phyloP scores from a whole-genome alignment of 441 rosid species.

The Adansonia rubrostipa region DNA sequence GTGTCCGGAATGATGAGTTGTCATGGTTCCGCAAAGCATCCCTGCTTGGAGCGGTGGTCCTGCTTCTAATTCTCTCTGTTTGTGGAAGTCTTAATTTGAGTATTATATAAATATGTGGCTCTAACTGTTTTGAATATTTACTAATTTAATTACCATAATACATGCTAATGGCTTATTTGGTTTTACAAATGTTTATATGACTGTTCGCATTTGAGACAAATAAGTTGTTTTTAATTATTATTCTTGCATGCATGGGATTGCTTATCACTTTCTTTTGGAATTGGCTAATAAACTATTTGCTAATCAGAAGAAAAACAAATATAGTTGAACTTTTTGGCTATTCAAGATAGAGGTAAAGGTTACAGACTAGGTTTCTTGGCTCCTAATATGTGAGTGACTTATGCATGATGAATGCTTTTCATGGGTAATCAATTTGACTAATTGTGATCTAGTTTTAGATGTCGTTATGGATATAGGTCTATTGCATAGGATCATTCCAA shows the following conservation, averaged over 20 bases:
- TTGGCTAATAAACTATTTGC: background rate
- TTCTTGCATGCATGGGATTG: too few relatives aligned
- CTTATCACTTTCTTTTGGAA: too few relatives aligned
- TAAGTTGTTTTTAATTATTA: too few relatives aligned
- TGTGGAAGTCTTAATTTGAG: constrained; percentile 13
- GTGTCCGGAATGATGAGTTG: constrained; percentile 78
- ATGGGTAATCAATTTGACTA: constrained; percentile 11
- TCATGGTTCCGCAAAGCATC: constrained; percentile 96
- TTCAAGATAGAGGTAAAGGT: background rate
- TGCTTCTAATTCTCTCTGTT: constrained; percentile 25
- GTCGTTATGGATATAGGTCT: constrained; percentile 14
- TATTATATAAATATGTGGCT: constrained; percentile 9
- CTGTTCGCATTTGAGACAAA: too few relatives aligned
- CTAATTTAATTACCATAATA: background rate
- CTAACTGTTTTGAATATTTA: background rate
- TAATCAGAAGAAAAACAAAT: background rate
- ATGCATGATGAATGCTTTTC: constrained; percentile 5
- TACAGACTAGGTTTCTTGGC: background rate
- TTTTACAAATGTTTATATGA: too few relatives aligned
- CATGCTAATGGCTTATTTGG: too few relatives aligned
- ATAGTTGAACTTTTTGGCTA: constrained; percentile 6
- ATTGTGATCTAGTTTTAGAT: background rate
- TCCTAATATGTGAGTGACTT: background rate
- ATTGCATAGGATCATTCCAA: background rate
- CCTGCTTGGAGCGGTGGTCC: constrained; percentile 82